Percentiles rank a stretch among this genome's conserved stretches.
phyloP scores from a whole-genome alignment of 129 eudicot species.

The Helichrysum umbraculigerum region DNA sequence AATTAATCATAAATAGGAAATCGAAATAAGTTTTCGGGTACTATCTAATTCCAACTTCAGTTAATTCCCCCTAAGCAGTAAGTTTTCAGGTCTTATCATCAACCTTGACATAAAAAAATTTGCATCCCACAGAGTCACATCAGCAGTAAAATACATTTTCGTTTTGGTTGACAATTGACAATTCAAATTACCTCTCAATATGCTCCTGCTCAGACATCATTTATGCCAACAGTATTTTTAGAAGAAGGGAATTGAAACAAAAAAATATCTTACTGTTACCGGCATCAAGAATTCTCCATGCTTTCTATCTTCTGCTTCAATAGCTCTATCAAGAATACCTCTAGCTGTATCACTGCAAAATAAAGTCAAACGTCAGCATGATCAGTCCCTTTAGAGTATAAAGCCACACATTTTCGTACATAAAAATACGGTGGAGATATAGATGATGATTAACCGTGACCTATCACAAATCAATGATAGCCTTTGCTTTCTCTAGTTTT shows the following conservation, averaged over 20 bases:
- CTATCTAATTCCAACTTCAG: no score
- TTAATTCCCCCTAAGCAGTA: no score
- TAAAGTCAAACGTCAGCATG: slow-evolving; percentile 13
- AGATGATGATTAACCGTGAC: slow-evolving; percentile 68
- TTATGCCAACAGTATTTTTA: neutral
- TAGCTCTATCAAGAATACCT: slow-evolving; percentile 85
- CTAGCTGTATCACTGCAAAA: slow-evolving; percentile 71
- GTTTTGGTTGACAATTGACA: slow-evolving; percentile 88
- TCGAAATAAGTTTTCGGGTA: no score
- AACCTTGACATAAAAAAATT: slow-evolving; percentile 91
- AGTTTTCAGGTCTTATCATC: no score
- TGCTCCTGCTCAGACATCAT: slow-evolving; percentile 59
- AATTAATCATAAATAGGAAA: no score
- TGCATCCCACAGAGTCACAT: slow-evolving; percentile 88
- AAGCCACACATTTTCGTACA: neutral
- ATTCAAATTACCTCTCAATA: slow-evolving; percentile 87
- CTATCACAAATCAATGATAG: slow-evolving; percentile 87
- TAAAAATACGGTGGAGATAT: neutral
- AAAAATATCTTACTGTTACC: slow-evolving; percentile 42
- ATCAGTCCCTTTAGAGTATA: neutral
- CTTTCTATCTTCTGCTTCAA: slow-evolving; percentile 89
- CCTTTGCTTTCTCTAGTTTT: slow-evolving; percentile 93
- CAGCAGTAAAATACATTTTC: slow-evolving; percentile 76
- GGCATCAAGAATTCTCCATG: slow-evolving; percentile 85
- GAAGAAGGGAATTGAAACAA: neutral